A percentile compares a stretch with the other conserved stretches of the same genome.
Conservation (phyloP, 352 stramenopile genomes). For the Globisporangium spinosum region DNA sequence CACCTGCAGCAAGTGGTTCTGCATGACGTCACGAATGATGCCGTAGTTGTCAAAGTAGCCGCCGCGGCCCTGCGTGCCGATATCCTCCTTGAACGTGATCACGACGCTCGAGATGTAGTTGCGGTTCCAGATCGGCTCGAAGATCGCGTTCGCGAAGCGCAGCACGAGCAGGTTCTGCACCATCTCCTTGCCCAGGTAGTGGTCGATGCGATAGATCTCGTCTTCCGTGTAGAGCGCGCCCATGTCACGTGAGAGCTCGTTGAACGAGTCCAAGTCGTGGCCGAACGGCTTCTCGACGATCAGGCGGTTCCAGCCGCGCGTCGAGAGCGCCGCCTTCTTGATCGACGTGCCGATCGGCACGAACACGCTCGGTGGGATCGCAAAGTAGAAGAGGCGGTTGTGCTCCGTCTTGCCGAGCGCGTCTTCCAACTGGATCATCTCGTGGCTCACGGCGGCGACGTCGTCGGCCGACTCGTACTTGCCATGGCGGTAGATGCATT, state of each 20-base stretch:
- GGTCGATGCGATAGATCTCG: conserved; percentile 97
- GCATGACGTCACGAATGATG: conserved; percentile 99
- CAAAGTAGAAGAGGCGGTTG: conserved; percentile 96
- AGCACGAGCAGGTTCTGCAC: conserved; percentile 97
- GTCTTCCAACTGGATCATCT: conserved; percentile 66
- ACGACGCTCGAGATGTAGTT: conserved; percentile 95
- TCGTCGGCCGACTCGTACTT: conserved; percentile 85
- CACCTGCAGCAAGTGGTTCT: conserved; percentile 99
- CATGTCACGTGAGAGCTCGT: conserved; percentile 89
- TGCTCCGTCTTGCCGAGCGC: conserved; percentile 41
- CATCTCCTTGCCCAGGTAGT: conserved; percentile 97
- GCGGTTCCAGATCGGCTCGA: conserved; percentile 96
- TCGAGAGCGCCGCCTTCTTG: conserved; percentile 86
- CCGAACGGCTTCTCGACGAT: conserved; percentile 99
- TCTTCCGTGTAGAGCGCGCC: conserved; percentile 76
- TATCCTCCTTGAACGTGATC: conserved; percentile 98
- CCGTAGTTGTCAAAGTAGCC: conserved; percentile 98
- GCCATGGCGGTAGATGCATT: conserved; percentile 74
- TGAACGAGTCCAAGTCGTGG: conserved; percentile 91
- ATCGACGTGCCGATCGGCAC: conserved; percentile 91
- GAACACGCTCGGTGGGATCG: conserved; percentile 96
- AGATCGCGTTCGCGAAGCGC: conserved; percentile 96
- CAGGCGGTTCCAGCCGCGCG: conserved; percentile 92
- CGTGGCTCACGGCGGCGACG: conserved; percentile 62
- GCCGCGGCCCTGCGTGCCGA: conserved; percentile 93